Evolutionary conservation across 306 rosid species (phyloP).

Genomic region (Vicia faba): DNA sequence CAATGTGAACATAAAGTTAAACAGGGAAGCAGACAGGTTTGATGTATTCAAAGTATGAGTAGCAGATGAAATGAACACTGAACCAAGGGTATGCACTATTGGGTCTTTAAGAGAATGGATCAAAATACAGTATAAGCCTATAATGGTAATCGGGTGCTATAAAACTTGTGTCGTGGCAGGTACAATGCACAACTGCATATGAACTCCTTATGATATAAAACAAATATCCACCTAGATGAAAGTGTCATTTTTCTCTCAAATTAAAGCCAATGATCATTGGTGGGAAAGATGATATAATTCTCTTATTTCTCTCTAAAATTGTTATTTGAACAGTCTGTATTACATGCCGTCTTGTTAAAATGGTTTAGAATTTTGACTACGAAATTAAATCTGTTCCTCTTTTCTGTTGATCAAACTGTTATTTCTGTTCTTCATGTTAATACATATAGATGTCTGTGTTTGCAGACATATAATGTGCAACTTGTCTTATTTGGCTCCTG

Average conservation of each 20-base stretch:
- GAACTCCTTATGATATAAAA: conserved; percentile 6
- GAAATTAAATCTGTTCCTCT: background rate
- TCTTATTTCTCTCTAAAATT: background rate
- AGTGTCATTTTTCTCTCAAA: conserved; percentile 1
- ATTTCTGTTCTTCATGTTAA: conserved; percentile 18
- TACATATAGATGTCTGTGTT: conserved; percentile 28
- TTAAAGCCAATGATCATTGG: conserved; percentile 9
- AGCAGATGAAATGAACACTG: conserved; percentile 2
- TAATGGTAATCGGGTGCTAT: background rate
- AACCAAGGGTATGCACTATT: background rate
- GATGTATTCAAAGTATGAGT: background rate
- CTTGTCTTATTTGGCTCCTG: conserved; percentile 83
- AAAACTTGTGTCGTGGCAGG: background rate
- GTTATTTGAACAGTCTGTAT: conserved; percentile 6
- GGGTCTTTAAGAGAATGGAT: conserved; percentile 7
- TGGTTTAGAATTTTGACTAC: background rate
- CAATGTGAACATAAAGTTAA: conserved; percentile 13
- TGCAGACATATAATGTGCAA: conserved; percentile 77
- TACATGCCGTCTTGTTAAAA: conserved; percentile 28
- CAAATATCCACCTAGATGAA: background rate
- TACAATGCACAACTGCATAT: background rate
- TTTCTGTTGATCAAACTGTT: conserved; percentile 17
- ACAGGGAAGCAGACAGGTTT: conserved; percentile 22
- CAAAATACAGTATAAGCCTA: background rate
- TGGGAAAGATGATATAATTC: background rate